Percentiles rank a stretch among this genome's conserved stretches.
phyloP scores from a whole-genome alignment of 306 rosid genomes.

The Trifolium fragiferum region DNA sequence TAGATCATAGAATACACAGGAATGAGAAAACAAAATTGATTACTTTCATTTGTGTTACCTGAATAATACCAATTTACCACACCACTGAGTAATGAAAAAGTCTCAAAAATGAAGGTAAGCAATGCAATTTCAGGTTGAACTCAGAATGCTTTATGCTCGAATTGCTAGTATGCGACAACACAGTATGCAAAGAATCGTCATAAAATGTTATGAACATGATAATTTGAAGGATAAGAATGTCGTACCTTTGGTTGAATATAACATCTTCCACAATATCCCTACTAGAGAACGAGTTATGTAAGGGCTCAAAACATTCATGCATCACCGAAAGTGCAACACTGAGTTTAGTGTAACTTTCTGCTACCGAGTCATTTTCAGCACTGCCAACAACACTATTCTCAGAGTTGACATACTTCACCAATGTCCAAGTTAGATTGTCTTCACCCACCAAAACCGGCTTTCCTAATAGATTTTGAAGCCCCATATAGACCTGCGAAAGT shows the following conservation, averaged over 20 bases:
- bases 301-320: slow-evolving; percentile 88
- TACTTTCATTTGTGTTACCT: not conserved
- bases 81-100: not conserved
- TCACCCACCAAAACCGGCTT: slow-evolving; percentile 54
- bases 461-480: slow-evolving; percentile 63
- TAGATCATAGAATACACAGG: slow-evolving; percentile 22
- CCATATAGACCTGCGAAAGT: slow-evolving; percentile 57
- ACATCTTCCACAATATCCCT: slow-evolving; percentile 76
- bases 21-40: too few species aligned
- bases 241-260: slow-evolving; percentile 69
- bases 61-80: not conserved
- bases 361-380: slow-evolving; percentile 40
- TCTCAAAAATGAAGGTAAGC: not conserved
- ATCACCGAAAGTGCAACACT: slow-evolving; percentile 80
- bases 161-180: slow-evolving; percentile 1
- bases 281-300: slow-evolving; percentile 57
- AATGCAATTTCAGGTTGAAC: not conserved
- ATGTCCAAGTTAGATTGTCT: slow-evolving; percentile 73
- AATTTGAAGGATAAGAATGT: slow-evolving; percentile 30
- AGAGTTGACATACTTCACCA: slow-evolving; percentile 55
- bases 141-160: not conserved
- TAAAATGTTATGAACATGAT: slow-evolving; percentile 17
- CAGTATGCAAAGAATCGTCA: slow-evolving; percentile 7
- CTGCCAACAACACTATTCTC: slow-evolving; percentile 36
- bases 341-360: slow-evolving; percentile 71